These are phyloP conservation scores for Chaetomiaceae sp. DNA, from an alignment of 2,329 filamentous ascomycete species.

Conservation along the genomic window DNA sequence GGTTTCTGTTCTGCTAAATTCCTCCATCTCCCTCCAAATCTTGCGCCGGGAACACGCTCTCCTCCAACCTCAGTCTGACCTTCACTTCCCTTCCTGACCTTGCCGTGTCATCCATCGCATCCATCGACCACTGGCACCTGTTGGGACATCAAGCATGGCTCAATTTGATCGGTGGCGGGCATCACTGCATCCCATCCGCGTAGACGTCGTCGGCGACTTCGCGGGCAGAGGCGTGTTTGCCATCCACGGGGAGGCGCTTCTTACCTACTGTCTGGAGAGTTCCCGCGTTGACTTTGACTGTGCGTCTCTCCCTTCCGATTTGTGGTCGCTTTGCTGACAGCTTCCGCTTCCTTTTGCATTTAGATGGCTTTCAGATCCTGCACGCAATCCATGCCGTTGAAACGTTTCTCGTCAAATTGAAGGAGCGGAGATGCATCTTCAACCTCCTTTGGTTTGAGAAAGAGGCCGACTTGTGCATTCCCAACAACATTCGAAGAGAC, in stretches of 20 bases:
- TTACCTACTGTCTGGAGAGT: neutral
- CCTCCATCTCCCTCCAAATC: too few species aligned
- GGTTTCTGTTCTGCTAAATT: too few species aligned
- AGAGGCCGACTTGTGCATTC: conserved; percentile 2
- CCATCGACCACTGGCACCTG: too few species aligned
- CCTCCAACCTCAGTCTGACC: too few species aligned
- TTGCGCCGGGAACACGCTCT: too few species aligned
- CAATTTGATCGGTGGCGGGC: neutral
- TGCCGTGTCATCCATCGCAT: too few species aligned
- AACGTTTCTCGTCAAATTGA: conserved; percentile 1
- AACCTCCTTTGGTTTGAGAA: conserved; percentile 1
- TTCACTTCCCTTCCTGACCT: too few species aligned
- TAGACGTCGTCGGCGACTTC: conserved; percentile 1
- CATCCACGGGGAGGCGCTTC: neutral
- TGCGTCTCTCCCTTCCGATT: neutral
- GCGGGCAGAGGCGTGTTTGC: conserved; percentile 1
- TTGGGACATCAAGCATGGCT: neutral
- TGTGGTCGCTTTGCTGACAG: neutral
- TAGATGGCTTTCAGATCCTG: conserved; percentile 3
- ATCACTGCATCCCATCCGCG: neutral
- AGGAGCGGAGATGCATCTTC: conserved; percentile 1
- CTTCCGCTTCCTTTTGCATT: neutral
- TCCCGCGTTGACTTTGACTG: neutral
- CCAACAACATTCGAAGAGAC: neutral
- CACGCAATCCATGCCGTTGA: neutral